Percentiles rank a stretch among this genome's conserved stretches.
These are phyloP conservation scores for Entomortierella parvispora DNA, from an alignment of 192 early-diverging fungal genomes.

Conservation along the genomic window DNA sequence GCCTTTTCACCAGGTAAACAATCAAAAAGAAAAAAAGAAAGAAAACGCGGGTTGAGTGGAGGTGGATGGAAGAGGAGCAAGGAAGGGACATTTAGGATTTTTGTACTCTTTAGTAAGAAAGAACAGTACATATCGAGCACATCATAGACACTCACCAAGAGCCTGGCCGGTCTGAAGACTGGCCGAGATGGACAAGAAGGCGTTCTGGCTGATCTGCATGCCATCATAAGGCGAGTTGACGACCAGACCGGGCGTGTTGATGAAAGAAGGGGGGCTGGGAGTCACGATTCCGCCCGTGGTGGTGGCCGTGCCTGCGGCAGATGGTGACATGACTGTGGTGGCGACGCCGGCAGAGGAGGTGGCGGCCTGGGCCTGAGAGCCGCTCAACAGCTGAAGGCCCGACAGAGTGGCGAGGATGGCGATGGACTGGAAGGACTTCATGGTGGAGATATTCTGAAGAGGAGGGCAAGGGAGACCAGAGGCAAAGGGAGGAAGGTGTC, in stretches of 20 bases:
- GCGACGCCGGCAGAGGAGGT: background rate
- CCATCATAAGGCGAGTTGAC: constrained; percentile 12
- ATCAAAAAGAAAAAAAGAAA: background rate
- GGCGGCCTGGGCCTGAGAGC: constrained; percentile 5
- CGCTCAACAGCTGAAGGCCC: constrained; percentile 17
- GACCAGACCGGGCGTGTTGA: constrained; percentile 32
- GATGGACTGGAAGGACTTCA: constrained; percentile 21
- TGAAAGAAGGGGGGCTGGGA: constrained; percentile 10
- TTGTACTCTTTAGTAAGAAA: background rate
- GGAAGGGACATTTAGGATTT: too few species aligned
- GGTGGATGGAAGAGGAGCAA: background rate
- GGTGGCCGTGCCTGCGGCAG: background rate
- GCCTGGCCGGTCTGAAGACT: background rate
- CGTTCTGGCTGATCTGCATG: constrained; percentile 13
- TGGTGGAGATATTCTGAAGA: background rate
- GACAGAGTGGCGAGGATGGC: constrained; percentile 15
- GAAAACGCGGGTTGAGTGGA: background rate
- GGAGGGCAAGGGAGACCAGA: background rate
- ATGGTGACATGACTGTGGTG: background rate
- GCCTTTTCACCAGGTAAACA: background rate
- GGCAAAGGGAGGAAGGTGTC: background rate
- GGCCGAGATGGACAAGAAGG: constrained; percentile 24
- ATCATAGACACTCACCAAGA: constrained; percentile 18
- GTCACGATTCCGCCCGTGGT: background rate
- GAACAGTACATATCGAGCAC: background rate